These are phyloP conservation scores for Pseudopithomyces maydicus DNA, from an alignment of 2,329 filamentous ascomycete species.

Conservation along the genomic window DNA sequence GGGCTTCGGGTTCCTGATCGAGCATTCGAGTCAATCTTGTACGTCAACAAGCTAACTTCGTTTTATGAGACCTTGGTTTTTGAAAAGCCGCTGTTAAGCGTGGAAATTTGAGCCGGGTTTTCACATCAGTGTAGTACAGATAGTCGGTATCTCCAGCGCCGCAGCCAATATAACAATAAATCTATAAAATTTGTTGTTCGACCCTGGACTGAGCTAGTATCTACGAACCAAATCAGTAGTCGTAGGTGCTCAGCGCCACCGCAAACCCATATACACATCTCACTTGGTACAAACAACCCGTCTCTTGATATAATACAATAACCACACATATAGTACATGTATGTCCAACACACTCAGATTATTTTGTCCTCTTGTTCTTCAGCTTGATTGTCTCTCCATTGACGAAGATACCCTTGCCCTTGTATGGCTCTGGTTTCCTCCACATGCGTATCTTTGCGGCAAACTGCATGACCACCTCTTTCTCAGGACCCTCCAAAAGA, in stretches of 20 bases:
- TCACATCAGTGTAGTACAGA: no score
- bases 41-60: no score
- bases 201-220: no score
- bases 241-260: background rate
- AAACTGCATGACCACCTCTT: conserved; percentile 86
- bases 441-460: conserved; percentile 86
- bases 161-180: no score
- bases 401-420: conserved; percentile 98
- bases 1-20: background rate
- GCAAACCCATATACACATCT: no score
- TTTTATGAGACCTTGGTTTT: no score
- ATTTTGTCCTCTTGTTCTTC: conserved; percentile 81
- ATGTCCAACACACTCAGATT: background rate
- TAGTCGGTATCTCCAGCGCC: no score
- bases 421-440: conserved; percentile 95
- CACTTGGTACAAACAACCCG: background rate
- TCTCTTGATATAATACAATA: conserved; percentile 23
- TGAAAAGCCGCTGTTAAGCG: no score
- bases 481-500: conserved; percentile 84
- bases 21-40: background rate
- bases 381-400: conserved; percentile 97
- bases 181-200: no score
- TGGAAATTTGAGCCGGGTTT: no score
- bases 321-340: conserved; percentile 22
- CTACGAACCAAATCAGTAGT: background rate